Evolutionary conservation across 441 rosid species (phyloP), one percentile per base, ranked within the genome.

Genomic region (Erysimum pusillum): DNA sequence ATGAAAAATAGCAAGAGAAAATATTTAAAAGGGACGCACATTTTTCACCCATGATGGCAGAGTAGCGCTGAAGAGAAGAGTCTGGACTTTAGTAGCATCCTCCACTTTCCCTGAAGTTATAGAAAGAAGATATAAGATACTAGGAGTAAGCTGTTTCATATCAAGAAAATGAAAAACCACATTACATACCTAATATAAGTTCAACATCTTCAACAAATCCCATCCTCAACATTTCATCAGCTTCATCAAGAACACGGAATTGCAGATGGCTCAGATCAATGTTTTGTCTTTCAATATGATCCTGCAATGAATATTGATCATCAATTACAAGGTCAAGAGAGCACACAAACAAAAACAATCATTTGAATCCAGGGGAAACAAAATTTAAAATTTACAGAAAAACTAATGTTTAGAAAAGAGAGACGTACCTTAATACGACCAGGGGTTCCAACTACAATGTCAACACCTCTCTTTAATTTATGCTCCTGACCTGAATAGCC

Each of bases 131-230:
- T 0, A 61, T 60, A 51, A 45, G 36, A 67, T 6, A 65, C 13
- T 4, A 42, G 3, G 38, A 41, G 13, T 8, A 18, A 8, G 51
- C 39, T 62, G 57, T 18, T 51, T 51, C 25, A 63, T 39, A 61
- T 10, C 12, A 56, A 32, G 10, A 31, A n/a, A 45, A 7, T 2
- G 18, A 14, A 25, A 53, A 14, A 10, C 13, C 34, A 6, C 20
- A 61, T 17, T 6, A 71, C 82, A 65, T 76, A 93, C 99, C 94
- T 61, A 96, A 88, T 72, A 96, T 96, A 67, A 89, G 89, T 79
- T 96, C 97, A 51, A 96, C 97, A 83, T 90, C 97, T 22, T 93
- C 99, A 70, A 93, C 99, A 79, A 96, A 93, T 38, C 99, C 99
- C 97, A 93, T 91, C 74, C 88, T 87, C 78, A 96, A 76, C 98